A percentile compares a stretch with the other conserved stretches of the same genome.
These are phyloP conservation scores for Scheffersomyces cryptocercus DNA, from an alignment of 1,139 yeast genomes.

Conservation along the genomic window DNA sequence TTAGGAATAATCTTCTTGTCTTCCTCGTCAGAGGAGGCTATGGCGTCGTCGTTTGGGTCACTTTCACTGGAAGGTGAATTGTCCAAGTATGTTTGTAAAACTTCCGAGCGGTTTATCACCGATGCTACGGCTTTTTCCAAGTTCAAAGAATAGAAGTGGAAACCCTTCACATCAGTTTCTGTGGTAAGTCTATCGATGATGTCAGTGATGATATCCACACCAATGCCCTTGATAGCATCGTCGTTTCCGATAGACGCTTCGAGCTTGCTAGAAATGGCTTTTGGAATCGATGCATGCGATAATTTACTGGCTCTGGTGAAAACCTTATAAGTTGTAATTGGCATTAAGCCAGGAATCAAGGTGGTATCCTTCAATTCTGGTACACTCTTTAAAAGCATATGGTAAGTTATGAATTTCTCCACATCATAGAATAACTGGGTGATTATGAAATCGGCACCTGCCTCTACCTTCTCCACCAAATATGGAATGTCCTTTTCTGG, in stretches of 20 bases:
- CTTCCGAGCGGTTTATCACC: constrained; percentile 62
- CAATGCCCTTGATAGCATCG: constrained; percentile 78
- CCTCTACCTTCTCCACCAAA: constrained; percentile 54
- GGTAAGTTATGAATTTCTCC: constrained; percentile 42
- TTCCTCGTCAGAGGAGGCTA: constrained; percentile 37
- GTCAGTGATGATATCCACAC: constrained; percentile 70
- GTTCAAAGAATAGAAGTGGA: constrained; percentile 88
- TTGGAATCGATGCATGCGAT: constrained; percentile 87
- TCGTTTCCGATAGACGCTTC: constrained; percentile 72
- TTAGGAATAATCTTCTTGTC: constrained; percentile 13
- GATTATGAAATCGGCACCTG: constrained; percentile 49
- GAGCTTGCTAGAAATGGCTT: constrained; percentile 37
- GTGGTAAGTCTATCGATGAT: constrained; percentile 59
- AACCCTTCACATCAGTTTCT: constrained; percentile 65
- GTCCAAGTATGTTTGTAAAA: constrained; percentile 37
- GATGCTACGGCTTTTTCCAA: constrained; percentile 90
- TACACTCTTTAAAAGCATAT: constrained; percentile 29
- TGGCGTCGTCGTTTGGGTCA: constrained; percentile 29
- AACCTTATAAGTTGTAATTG: constrained; percentile 86
- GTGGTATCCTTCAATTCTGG: constrained; percentile 49
- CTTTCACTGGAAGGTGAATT: constrained; percentile 12
- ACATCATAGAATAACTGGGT: constrained; percentile 49
- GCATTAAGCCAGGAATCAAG: constrained; percentile 92
- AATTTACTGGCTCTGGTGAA: constrained; percentile 87
- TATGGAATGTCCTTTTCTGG: constrained; percentile 68